Base-by-base conservation (phyloP, 805 yeast genomes). In the Ogataea ramenticola region DNA sequence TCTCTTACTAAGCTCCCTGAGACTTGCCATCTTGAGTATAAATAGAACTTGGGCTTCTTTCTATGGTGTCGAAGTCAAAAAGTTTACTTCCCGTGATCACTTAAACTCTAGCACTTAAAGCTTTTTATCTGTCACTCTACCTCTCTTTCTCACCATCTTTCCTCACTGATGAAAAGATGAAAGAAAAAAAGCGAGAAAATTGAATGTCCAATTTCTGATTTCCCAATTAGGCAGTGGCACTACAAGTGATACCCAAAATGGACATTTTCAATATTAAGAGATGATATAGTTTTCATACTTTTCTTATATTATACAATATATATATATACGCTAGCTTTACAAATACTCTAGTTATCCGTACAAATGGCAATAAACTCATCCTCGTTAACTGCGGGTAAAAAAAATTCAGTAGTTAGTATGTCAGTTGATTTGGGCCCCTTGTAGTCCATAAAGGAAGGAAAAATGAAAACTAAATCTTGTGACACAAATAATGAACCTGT, bases 281-380 rank as follows among this genome's bases (percentile, higher is more conserved):
- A n/a, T n/a, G n/a, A n/a, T n/a, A n/a, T n/a, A n/a, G n/a, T n/a
- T n/a, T n/a, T n/a, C 12, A 11, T 29, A 11, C 12, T 29, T 29
- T 14, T 26, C 7, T 26, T 8, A 26, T 29, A 29, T 14, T 11
- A 29, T n/a, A 34, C n/a, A 34, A 16, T 19, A 19, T 12, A 32
- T 32, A 32, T n/a, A 32, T 32, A 34, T 16, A 10, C 17, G n/a
- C 17, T 34, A 20, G 15, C n/a, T 19, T 11, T 9, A 8, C 17
- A 17, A 3, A 16, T 21, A 5, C 7, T 14, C 41, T 57, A 77
- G 50, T 71, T 75, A 54, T 88, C 96, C 17, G 87, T 80, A 61
- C 96, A 88, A 36, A 89, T 87, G 46, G 85, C 85, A 48, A 88
- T 86, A 58, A 90, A 89, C 65, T 90, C 97, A 49, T 86, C 87